Percentiles rank a stretch among this genome's conserved stretches.
These are phyloP conservation scores for Solanum gracilifrons DNA, from an alignment of 257 asterid species.

Conservation along the genomic window DNA sequence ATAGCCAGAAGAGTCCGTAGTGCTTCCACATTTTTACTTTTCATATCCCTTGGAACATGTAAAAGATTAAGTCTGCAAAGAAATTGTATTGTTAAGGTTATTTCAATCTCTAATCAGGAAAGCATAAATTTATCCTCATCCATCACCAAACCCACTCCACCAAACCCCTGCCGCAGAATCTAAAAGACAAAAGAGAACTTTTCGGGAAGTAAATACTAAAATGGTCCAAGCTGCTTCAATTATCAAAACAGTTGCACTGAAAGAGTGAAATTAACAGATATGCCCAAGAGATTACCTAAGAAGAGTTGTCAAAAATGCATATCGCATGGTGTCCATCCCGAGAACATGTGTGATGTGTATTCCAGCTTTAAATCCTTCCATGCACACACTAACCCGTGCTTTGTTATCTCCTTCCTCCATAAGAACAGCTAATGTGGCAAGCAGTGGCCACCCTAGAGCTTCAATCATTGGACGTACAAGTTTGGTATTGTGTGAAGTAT, in stretches of 20 bases:
- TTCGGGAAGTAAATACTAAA: neutral
- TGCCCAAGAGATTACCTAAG: conserved; percentile 47
- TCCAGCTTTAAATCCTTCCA: conserved; percentile 98
- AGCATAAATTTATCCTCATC: neutral
- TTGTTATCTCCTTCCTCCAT: conserved; percentile 98
- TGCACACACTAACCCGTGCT: conserved; percentile 76
- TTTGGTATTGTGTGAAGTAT: conserved; percentile 81
- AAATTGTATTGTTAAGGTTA: conserved; percentile 22
- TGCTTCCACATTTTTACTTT: conserved; percentile 91
- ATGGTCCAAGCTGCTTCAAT: neutral
- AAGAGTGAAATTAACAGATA: conserved; percentile 1
- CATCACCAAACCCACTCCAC: neutral
- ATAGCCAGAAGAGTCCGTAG: conserved; percentile 73
- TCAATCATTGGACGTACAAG: conserved; percentile 94
- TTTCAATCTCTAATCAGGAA: neutral
- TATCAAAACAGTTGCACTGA: conserved; percentile 1
- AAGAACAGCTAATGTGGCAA: conserved; percentile 94
- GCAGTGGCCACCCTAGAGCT: conserved; percentile 98
- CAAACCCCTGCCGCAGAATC: neutral
- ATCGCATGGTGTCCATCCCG: conserved; percentile 99
- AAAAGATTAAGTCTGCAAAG: conserved; percentile 77
- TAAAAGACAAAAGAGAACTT: neutral
- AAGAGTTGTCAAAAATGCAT: conserved; percentile 87
- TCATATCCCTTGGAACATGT: conserved; percentile 97
- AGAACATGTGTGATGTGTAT: conserved; percentile 89